These are phyloP conservation scores for Dryas alaskensis DNA, from an alignment of 306 rosid species.

Conservation along the genomic window DNA sequence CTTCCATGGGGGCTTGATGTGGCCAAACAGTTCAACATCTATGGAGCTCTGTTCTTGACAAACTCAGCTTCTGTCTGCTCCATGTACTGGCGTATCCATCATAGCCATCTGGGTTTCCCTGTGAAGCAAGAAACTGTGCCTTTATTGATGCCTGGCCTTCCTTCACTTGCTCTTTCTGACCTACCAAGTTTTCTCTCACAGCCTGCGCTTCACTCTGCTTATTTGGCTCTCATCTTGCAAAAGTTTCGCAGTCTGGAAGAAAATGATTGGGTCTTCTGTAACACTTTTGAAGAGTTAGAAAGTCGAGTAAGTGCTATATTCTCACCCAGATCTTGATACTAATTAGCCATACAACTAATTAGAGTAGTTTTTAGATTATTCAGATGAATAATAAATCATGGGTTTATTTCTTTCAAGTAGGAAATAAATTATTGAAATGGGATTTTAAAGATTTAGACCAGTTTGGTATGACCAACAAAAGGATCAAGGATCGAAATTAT, in stretches of 20 bases:
- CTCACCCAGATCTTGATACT: constrained; percentile 7
- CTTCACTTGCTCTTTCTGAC: constrained; percentile 27
- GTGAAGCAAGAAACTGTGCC: constrained; percentile 13
- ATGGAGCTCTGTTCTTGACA: constrained; percentile 35
- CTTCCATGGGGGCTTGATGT: constrained; percentile 48
- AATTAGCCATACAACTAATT: neutral
- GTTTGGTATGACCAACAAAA: neutral
- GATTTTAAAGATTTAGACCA: neutral
- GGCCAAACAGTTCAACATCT: constrained; percentile 28
- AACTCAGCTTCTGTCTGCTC: constrained; percentile 39
- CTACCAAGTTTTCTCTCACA: constrained; percentile 28
- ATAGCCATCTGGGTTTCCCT: constrained; percentile 17
- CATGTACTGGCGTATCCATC: constrained; percentile 25
- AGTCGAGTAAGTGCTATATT: constrained; percentile 22
- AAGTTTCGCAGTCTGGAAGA: constrained; percentile 16
- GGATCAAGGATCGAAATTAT: neutral
- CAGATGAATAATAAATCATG: neutral
- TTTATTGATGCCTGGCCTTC: constrained; percentile 34
- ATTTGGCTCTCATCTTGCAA: constrained; percentile 30
- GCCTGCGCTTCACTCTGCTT: constrained; percentile 26
- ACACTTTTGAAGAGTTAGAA: constrained; percentile 38
- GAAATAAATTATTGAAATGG: neutral
- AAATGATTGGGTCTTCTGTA: constrained; percentile 42
- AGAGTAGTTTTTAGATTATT: neutral
- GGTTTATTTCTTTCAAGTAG: neutral